Base-by-base conservation (phyloP, 805 yeast species). In the Yarrowia sp. region DNA sequence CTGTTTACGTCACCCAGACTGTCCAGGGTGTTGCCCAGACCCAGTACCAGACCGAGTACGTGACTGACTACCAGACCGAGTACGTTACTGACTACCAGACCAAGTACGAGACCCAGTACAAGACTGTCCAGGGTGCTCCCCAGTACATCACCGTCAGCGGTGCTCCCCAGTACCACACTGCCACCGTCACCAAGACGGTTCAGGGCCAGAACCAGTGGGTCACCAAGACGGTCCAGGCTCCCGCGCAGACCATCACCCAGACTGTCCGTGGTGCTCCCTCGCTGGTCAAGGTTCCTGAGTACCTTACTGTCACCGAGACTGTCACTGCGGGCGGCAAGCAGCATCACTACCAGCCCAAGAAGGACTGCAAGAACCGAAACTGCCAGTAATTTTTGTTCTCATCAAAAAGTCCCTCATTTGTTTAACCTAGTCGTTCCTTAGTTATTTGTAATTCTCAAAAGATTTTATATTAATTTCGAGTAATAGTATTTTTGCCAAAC, bases 321-420 rank as follows among this genome's bases (percentile, higher is more conserved):
- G 58, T 51, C 21, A 33, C 30, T 12, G 22, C 9, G 22, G 54
- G 40, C 17, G 56, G 56, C 56, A 21, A 48, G 51, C 36, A 49
- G 40, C 56, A 32, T 14, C 28, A 49, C 40, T 32, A 51, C 58
- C 41, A 51, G 30, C 58, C 58, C 58, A 51, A 51, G 58, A 51
- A 51, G 58, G 41, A 33, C 32, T 51, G 58, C 58, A 51, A 51
- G 58, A 51, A 51, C 58, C 58, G 58, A 51, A 33, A 51, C 58
- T 51, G 58, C 41, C 58, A 51, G 58, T 33, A 21, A n/a, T n/a
- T n/a, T n/a, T n/a, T n/a, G n/a, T n/a, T n/a, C n/a, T n/a, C n/a
- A 19, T 17, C 17, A 17, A 7, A 10, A 19, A n/a, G 40, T 36
- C 11, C 52, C 14, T 12, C 8, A 10, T 24, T 11, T 8, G 14